Conservation (phyloP, 2,329 filamentous ascomycete species). For the Talaromyces sp. region DNA sequence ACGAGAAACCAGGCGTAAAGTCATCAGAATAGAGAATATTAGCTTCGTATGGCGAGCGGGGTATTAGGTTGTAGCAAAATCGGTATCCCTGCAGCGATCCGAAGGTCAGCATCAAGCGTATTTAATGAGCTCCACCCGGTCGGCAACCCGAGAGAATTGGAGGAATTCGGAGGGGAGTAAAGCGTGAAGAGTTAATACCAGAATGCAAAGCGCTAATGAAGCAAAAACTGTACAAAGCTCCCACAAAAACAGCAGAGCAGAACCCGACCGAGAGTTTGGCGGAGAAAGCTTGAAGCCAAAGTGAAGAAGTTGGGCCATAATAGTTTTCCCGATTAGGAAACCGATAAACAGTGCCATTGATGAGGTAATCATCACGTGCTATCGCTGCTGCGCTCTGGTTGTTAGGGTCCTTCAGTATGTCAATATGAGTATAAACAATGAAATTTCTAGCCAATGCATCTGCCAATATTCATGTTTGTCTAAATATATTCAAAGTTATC, state of each 20-base stretch:
- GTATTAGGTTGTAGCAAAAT: constrained; percentile 30
- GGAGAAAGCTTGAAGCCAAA: constrained; percentile 21
- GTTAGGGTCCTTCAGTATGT: not conserved
- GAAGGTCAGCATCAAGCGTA: constrained; percentile 18
- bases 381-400: constrained; percentile 2
- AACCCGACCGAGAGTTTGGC: constrained; percentile 18
- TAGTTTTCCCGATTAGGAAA: constrained; percentile 38
- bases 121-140: constrained; percentile 15
- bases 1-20: constrained; percentile 15
- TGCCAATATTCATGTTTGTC: too few species aligned
- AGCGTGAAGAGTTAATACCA: constrained; percentile 16
- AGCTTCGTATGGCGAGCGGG: constrained; percentile 14
- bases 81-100: constrained; percentile 30
- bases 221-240: constrained; percentile 27
- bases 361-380: constrained; percentile 27
- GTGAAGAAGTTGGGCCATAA: constrained; percentile 25
- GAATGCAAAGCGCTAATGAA: constrained; percentile 33
- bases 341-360: constrained; percentile 39
- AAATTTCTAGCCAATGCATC: too few species aligned
- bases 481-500: too few species aligned
- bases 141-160: constrained; percentile 14
- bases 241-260: constrained; percentile 20
- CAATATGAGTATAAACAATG: too few species aligned
- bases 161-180: constrained; percentile 1
- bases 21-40: constrained; percentile 19